Evolutionary conservation across 108 stramenopile species (phyloP), one percentile per base, ranked within the genome.

Genomic region (Discostella stelligeroides): DNA sequence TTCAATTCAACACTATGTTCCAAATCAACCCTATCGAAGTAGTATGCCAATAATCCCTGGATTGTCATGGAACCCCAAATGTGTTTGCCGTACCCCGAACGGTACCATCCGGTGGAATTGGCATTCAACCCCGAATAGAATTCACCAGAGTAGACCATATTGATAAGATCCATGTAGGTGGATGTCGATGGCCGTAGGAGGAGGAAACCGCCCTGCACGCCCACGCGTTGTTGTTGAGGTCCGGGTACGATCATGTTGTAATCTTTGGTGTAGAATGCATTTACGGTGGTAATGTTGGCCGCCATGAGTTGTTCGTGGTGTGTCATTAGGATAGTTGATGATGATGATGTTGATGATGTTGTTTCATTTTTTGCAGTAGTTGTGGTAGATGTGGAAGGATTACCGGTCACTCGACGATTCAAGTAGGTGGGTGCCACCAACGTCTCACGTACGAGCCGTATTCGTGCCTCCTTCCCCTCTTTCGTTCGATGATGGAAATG

Each of bases 131-230:
- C 40, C 7, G 56, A 2, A 23, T 61, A 66, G 69, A 86, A 56
- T 86, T 65, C 25, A 3, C 90, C 93, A 9, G 80, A 75, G 9
- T 85, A 64, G 21, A 97, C 76, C 23, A 92, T 72, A 15, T 72
- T 64, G 13, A 75, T 46, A 14, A 88, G 68, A 51, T 82, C 54
- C 8, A 86, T 47, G 64, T 86, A 97, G 18, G 65, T 75, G 9
- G 23, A 46, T 18, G 74, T 10, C 40, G 73, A 83, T 2, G 96
- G 95, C 18, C 82, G 72, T 0, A 94, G 60, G 1, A 94, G 68
- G 14, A 95, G 46, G 62, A 97, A 96, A 7, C 96, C 97, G 7
- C 97, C 97, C 75, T 97, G 95, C 0, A 88, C 82, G 2, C 86
- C 86, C 2, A 83, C 65, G 24, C 76, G 72, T 38, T 84, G 53